Evolutionary conservation across 306 rosid species (phyloP).

Genomic region (cucumber (Cucumis sativus)): DNA sequence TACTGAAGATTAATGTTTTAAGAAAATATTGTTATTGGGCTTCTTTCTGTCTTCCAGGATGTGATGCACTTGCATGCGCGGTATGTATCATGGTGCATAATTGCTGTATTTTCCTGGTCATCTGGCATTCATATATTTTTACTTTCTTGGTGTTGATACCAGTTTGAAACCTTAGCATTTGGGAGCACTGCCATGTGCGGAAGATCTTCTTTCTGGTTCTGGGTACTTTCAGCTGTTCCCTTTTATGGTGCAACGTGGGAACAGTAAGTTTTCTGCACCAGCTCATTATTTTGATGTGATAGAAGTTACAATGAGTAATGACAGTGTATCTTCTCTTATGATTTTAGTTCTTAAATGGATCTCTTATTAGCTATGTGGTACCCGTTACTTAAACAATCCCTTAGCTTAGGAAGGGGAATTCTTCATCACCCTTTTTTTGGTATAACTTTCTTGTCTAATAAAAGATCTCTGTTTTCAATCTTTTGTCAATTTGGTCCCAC

Average conservation of each 20-base stretch:
- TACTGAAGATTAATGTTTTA: not conserved
- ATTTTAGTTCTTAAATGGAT: not conserved
- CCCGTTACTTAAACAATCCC: not conserved
- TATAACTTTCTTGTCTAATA: not conserved
- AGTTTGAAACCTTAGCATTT: constrained; percentile 87
- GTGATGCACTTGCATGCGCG: constrained; percentile 99
- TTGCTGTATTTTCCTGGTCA: not conserved
- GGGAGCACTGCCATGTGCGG: constrained; percentile 97
- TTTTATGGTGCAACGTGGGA: constrained; percentile 97
- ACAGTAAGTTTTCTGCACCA: constrained; percentile 46
- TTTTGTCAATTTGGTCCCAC: not conserved
- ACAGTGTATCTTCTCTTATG: not conserved
- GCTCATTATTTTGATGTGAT: not conserved
- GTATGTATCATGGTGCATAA: constrained; percentile 30
- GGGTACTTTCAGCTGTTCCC: constrained; percentile 90
- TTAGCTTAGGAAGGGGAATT: not conserved
- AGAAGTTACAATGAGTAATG: not conserved
- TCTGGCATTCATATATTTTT: not conserved
- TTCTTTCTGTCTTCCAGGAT: constrained; percentile 55
- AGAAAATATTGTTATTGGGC: constrained; percentile 7
- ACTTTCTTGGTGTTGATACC: constrained; percentile 12
- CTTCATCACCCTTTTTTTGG: not conserved
- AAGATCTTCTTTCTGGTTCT: constrained; percentile 84
- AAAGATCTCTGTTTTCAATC: not conserved
- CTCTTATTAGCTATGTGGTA: not conserved